Conservation (phyloP, 1,139 yeast genomes). For the Sugiyamaella novakii region DNA sequence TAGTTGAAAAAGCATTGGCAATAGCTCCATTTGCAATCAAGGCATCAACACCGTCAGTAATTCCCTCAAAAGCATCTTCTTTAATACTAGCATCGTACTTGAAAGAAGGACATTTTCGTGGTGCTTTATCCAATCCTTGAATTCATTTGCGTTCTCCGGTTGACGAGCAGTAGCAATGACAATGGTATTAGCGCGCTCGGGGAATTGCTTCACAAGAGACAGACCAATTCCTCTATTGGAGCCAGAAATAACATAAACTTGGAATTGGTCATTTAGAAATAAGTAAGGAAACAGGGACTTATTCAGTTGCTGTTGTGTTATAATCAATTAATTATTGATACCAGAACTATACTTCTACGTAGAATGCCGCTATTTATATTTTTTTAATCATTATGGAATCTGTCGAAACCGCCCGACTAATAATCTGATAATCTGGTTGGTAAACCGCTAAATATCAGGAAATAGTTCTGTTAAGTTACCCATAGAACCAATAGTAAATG, state of each 20-base stretch:
- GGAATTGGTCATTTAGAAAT: no score
- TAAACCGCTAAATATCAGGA: no score
- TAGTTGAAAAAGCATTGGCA: not conserved
- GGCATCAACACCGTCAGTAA: conserved; percentile 46
- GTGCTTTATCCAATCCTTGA: conserved; percentile 23
- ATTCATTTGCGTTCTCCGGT: conserved; percentile 16
- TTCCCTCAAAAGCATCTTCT: conserved; percentile 31
- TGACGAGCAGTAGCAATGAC: conserved; percentile 41
- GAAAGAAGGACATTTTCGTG: conserved; percentile 32
- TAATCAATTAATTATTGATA: no score
- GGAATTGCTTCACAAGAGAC: conserved; percentile 36
- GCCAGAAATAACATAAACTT: conserved; percentile 36
- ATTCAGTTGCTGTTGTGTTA: no score
- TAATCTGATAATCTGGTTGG: no score
- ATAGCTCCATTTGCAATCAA: conserved; percentile 57
- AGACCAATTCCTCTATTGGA: conserved; percentile 44
- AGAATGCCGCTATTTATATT: no score
- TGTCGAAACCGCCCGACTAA: no score
- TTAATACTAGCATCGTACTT: conserved; percentile 33
- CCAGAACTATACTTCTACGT: no score
- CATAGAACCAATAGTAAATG: no score
- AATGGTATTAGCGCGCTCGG: conserved; percentile 29
- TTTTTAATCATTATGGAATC: no score
- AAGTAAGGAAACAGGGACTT: no score
- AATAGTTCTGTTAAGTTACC: no score